Percentiles rank a stretch among this genome's conserved stretches.
phyloP scores from a whole-genome alignment of 192 early-diverging fungal genomes.

The Coemansia sp. region DNA sequence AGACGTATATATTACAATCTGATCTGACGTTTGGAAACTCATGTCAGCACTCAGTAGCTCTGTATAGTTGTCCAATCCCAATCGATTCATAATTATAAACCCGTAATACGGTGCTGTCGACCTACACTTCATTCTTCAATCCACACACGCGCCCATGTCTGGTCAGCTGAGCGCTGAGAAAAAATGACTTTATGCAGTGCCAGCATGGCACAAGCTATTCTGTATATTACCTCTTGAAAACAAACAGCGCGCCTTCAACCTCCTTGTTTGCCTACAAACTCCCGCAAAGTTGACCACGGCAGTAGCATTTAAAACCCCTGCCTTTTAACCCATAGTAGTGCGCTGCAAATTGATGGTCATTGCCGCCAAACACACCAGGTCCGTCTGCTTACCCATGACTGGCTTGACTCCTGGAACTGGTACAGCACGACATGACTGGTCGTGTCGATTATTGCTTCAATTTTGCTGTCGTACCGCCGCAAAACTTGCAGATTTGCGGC shows the following conservation, averaged over 20 bases:
- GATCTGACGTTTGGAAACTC: constrained; percentile 75
- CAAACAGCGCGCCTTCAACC: constrained; percentile 90
- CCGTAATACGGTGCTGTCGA: constrained; percentile 63
- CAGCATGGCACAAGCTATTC: not conserved
- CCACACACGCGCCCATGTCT: not conserved
- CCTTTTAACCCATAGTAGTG: not conserved
- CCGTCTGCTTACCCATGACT: constrained; percentile 72
- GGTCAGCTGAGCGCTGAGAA: not conserved
- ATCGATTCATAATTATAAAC: constrained; percentile 86
- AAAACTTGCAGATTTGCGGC: constrained; percentile 78
- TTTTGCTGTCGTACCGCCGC: constrained; percentile 75
- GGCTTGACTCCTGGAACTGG: constrained; percentile 69
- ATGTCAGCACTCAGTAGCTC: constrained; percentile 67
- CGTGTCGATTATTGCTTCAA: constrained; percentile 77
- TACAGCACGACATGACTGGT: constrained; percentile 88
- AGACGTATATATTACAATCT: constrained; percentile 83
- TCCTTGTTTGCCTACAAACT: constrained; percentile 75
- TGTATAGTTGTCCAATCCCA: constrained; percentile 78
- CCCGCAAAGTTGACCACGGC: not conserved
- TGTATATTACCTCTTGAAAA: constrained; percentile 66
- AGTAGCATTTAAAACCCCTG: constrained; percentile 4
- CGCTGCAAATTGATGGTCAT: not conserved
- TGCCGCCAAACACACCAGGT: not conserved
- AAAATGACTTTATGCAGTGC: not conserved
- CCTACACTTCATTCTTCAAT: constrained; percentile 12